These are phyloP conservation scores for Lodderomyces orthopsilosis DNA, from an alignment of 1,139 yeast genomes.

Conservation along the genomic window DNA sequence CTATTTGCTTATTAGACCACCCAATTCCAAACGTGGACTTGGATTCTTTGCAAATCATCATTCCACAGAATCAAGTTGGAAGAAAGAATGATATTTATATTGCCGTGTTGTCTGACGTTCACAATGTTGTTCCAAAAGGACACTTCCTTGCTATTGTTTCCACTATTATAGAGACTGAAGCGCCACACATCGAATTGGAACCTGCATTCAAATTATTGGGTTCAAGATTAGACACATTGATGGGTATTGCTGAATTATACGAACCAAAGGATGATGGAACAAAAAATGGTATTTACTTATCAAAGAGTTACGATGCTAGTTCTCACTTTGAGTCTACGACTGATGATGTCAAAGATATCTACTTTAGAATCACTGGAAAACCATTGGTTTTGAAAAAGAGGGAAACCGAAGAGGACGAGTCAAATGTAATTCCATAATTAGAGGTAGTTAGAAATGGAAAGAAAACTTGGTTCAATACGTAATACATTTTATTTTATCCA, in stretches of 20 bases:
- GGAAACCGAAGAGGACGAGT: conserved; percentile 58
- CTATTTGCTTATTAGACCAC: conserved; percentile 90
- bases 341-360: conserved; percentile 92
- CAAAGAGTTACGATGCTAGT: conserved; percentile 89
- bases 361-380: conserved; percentile 88
- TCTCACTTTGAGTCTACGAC: conserved; percentile 96
- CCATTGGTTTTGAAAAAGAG: conserved; percentile 84
- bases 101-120: conserved; percentile 86
- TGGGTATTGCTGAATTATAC: conserved; percentile 91
- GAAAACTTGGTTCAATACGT: too few relatives aligned
- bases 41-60: conserved; percentile 90
- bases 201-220: conserved; percentile 94
- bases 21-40: conserved; percentile 85
- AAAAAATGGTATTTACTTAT: conserved; percentile 72
- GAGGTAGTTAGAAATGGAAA: too few relatives aligned
- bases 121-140: conserved; percentile 88
- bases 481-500: too few relatives aligned
- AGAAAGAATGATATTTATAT: conserved; percentile 93
- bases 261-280: conserved; percentile 87
- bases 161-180: conserved; percentile 89
- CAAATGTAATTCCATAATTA: conserved; percentile 5
- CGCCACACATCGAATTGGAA: conserved; percentile 89
- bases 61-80: conserved; percentile 93
- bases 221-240: conserved; percentile 73
- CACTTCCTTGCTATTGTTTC: conserved; percentile 92